Percentiles rank a stretch among this genome's conserved stretches.
Evolutionary conservation across 352 stramenopile species (phyloP).

Genomic region (Phytophthora idaei): DNA sequence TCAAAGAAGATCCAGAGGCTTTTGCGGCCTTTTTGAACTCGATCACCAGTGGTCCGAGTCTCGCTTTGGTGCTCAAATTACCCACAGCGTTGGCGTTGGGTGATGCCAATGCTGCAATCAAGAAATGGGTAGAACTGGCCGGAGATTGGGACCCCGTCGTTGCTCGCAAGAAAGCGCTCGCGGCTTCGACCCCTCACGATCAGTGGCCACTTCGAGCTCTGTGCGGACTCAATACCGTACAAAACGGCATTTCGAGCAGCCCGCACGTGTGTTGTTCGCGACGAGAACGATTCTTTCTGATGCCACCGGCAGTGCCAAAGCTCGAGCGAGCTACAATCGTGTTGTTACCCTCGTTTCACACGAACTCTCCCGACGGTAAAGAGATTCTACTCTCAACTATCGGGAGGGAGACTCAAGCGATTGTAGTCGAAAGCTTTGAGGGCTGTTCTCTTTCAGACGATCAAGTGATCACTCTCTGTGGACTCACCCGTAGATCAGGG

Average conservation of each 20-base stretch:
- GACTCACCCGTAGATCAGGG: slow-evolving; percentile 7
- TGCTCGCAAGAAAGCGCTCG: slow-evolving; percentile 51
- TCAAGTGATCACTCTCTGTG: slow-evolving; percentile 31
- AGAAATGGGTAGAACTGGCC: slow-evolving; percentile 49
- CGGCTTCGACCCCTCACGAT: slow-evolving; percentile 37
- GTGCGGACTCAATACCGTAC: slow-evolving; percentile 63
- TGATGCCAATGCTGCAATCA: slow-evolving; percentile 32
- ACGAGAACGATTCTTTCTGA: slow-evolving; percentile 73
- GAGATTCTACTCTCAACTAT: slow-evolving; percentile 40
- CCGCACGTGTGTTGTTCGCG: slow-evolving; percentile 55
- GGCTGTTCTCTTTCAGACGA: slow-evolving; percentile 10
- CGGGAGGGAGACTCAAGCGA: slow-evolving; percentile 18
- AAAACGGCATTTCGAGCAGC: slow-evolving; percentile 75
- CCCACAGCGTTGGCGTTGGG: slow-evolving; percentile 18
- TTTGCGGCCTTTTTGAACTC: slow-evolving; percentile 56
- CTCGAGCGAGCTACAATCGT: slow-evolving; percentile 48
- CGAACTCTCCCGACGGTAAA: slow-evolving; percentile 28
- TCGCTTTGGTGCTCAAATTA: slow-evolving; percentile 64
- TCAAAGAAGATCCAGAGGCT: slow-evolving; percentile 23
- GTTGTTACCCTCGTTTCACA: slow-evolving; percentile 47
- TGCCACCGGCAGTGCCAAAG: slow-evolving; percentile 31
- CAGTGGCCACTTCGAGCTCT: slow-evolving; percentile 72
- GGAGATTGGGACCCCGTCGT: slow-evolving; percentile 58
- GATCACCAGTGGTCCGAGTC: slow-evolving; percentile 65
- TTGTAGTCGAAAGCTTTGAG: slow-evolving; percentile 31